Conservation (phyloP, 768 basidiomycete genomes). For the Boletus speciosus region DNA sequence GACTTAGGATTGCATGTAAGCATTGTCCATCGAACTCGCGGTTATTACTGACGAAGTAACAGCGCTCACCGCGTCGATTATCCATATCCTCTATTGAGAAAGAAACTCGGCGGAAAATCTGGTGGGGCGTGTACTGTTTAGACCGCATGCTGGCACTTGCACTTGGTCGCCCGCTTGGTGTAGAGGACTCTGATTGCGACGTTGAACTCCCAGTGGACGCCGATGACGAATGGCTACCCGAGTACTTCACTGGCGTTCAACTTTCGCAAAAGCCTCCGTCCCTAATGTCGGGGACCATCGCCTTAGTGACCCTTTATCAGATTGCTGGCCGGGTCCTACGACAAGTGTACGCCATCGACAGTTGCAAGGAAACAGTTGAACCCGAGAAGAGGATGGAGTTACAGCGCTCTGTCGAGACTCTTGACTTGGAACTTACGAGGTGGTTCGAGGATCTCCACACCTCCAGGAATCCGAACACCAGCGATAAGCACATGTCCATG, state of each 20-base stretch:
- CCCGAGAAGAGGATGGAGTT: conserved; percentile 71
- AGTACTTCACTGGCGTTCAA: conserved; percentile 66
- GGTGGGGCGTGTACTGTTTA: conserved; percentile 91
- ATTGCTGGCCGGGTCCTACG: conserved; percentile 81
- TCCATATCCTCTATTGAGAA: conserved; percentile 72
- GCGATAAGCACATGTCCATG: conserved; percentile 81
- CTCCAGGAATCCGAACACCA: conserved; percentile 67
- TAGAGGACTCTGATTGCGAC: conserved; percentile 89
- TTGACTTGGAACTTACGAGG: conserved; percentile 72
- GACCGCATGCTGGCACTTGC: conserved; percentile 92
- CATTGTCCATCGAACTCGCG: conserved; percentile 5
- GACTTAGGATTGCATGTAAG: conserved; percentile 91
- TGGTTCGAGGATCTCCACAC: conserved; percentile 82
- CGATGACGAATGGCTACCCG: conserved; percentile 73
- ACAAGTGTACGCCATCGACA: conserved; percentile 79
- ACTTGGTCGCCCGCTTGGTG: conserved; percentile 81
- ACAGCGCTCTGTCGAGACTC: conserved; percentile 71
- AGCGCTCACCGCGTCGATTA: conserved; percentile 83
- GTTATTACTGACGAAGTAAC: conserved; percentile 16
- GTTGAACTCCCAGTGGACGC: conserved; percentile 80
- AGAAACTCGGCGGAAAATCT: conserved; percentile 85
- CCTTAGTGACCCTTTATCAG: conserved; percentile 74
- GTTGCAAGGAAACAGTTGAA: conserved; percentile 68
- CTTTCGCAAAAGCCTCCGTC: conserved; percentile 55
- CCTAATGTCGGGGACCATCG: conserved; percentile 79